These are phyloP conservation scores for Micractinium sp. DNA, from an alignment of 139 green algal species.

Conservation along the genomic window DNA sequence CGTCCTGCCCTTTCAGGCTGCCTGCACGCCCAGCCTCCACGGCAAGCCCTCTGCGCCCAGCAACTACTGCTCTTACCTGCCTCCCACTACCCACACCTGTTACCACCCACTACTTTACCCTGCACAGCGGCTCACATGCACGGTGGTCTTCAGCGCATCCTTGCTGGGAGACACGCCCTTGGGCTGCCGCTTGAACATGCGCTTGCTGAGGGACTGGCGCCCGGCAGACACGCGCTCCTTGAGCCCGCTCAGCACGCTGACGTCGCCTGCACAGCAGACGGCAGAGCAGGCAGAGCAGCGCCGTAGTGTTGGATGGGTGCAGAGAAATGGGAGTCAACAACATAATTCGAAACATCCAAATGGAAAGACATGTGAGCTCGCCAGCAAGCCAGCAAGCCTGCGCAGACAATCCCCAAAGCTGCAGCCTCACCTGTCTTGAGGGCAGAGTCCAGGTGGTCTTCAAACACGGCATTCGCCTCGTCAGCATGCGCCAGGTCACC, in stretches of 20 bases:
- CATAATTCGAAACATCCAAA: no score
- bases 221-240: constrained; percentile 2
- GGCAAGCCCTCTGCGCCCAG: no score
- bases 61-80: no score
- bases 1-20: not conserved
- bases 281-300: not conserved
- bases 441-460: constrained; percentile 29
- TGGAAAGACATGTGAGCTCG: no score
- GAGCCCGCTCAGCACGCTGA: constrained; percentile 9
- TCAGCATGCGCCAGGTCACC: constrained; percentile 46
- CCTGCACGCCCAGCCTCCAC: no score
- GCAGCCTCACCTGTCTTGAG: constrained; percentile 26
- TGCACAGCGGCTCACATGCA: constrained; percentile 20
- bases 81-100: no score
- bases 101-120: no score
- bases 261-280: constrained; percentile 21
- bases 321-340: no score
- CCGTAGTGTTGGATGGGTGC: no score
- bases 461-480: constrained; percentile 45
- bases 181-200: constrained; percentile 23
- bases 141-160: not conserved
- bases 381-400: no score
- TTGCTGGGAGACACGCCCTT: constrained; percentile 30
- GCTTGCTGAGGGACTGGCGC: constrained; percentile 4
- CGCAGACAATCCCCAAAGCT: no score